Base-by-base conservation (phyloP, 306 rosid genomes). In the Rosa rugosa region DNA sequence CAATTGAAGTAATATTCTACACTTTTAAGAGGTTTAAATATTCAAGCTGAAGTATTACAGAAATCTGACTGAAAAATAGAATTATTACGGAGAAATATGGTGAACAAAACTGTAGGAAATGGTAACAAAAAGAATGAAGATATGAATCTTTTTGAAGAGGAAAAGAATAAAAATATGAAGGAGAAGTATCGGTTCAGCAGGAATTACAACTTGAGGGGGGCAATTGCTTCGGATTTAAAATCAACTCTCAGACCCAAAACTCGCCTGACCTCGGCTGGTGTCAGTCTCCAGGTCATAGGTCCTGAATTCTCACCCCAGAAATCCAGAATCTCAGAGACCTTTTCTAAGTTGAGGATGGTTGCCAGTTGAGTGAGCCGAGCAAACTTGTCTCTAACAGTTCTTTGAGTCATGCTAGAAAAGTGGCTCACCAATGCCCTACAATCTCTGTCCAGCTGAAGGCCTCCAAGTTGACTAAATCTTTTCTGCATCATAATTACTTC, bases 281-380 rank as follows among this genome's bases (percentile, higher is more conserved):
- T 95, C 65, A 95, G 86, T 76, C 99, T 92, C 98, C 99, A 95
- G 20, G 99, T 92, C 98, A 92, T 92, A 31, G 99, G 99, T 42
- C 99, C 98, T 7, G 99, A 95, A 84, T 91, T 95, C 89, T 95
- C 98, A 42, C 99, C 99, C 99, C 97, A 95, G 90, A 92, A 92
- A 89, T 95, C 99, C 20, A 92, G 87, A 86, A 94, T 94, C 88
- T 92, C 97, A 41, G 97, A 94, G 11, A 89, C 99, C 90, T 94
- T 92, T 82, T 91, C 99, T 75, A 94, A 90, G 85, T 94, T 94
- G 47, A 94, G 90, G 78, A 94, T 89, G 4, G 97, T 94, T 20
- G 97, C 97, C 99, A 91, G 89, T 82, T 94, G 99, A 14, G 95
- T 94, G 68, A 94, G 95, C 40, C 97, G 97, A 54, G 99, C 95